Base-by-base conservation (phyloP, 2,329 filamentous ascomycete species). In the Colletotrichum navitas region DNA sequence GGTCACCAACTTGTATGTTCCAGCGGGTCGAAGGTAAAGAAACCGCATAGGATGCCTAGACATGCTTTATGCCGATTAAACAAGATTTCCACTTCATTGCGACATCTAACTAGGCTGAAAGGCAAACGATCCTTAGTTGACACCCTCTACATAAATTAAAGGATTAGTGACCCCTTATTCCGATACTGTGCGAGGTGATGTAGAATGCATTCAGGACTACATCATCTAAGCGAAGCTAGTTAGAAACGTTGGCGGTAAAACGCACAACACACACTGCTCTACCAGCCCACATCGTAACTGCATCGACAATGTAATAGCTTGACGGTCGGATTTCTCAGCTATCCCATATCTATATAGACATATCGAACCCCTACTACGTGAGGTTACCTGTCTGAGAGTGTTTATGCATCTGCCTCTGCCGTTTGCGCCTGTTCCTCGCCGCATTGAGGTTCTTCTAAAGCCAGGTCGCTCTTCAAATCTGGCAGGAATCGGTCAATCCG, bases 401-500 rank as follows among this genome's bases (percentile, higher is more conserved):
- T 36, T n/a, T 65, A 70, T 21, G 45, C 18, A 24, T 39, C 63
- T n/a, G 45, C 59, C 32, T 68, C 66, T 21, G 29, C 24, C 7
- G 21, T 41, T 6, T n/a, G 18, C 24, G 36, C 52, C 5, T 52
- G 54, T 24, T 58, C 66, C 32, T 49, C 34, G 14, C 43, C 34
- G 14, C 52, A 11, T 16, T 56, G 68, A 4, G 78, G 75, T 63
- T 83, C 85, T 66, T 90, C 89, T 8, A 90, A 77, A 41, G 85
- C 85, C 56, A 91, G 78, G 64, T 91, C 89, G 54, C 80, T 85
- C 63, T 85, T 85, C 62, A 92, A 77, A 63, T 91, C 89, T 0
- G 90, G 90, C 63, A 92, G 75, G 79, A 92, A 92, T 16, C 90
- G 85, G 76, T 92, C 89, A 71, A 92, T 89, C 41, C 89, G 84